Evolutionary conservation across 129 eudicot genomes (phyloP).

Genomic region (Solidago caesia): DNA sequence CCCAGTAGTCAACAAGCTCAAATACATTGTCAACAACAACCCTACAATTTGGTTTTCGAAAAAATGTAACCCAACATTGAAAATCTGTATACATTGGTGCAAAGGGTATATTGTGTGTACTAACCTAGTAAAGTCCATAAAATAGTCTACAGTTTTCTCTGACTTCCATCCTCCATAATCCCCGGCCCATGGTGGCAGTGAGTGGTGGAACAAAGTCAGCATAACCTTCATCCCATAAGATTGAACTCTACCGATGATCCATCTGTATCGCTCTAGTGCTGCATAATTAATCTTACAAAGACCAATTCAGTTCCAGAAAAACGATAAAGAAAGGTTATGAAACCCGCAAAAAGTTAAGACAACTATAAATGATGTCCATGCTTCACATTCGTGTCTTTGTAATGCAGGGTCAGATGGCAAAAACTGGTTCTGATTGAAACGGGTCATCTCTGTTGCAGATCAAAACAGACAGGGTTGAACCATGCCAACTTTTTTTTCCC

Average conservation of each 20-base stretch:
- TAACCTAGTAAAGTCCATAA: conserved; percentile 95
- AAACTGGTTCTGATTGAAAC: too few species aligned
- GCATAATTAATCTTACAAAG: conserved; percentile 76
- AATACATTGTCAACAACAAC: conserved; percentile 77
- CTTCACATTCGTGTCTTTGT: not conserved
- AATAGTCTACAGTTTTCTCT: conserved; percentile 88
- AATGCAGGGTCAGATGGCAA: too few species aligned
- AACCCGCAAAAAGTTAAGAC: not conserved
- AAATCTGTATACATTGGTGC: not conserved
- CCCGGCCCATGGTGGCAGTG: conserved; percentile 99
- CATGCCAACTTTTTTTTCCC: too few species aligned
- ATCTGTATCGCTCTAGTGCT: conserved; percentile 90
- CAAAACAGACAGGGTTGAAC: too few species aligned
- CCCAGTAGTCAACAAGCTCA: conserved; percentile 94
- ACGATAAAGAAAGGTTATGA: not conserved
- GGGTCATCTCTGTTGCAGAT: too few species aligned
- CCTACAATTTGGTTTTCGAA: conserved; percentile 46
- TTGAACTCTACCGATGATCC: conserved; percentile 81
- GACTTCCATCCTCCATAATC: conserved; percentile 97
- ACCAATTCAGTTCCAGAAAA: conserved; percentile 19
- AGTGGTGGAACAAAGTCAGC: conserved; percentile 97
- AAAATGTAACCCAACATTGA: not conserved
- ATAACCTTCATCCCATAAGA: conserved; percentile 96
- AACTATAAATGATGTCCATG: conserved; percentile 11
- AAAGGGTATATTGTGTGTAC: conserved; percentile 1